Conservation (phyloP, 352 stramenopile species). For the Blastocystis sp. region DNA sequence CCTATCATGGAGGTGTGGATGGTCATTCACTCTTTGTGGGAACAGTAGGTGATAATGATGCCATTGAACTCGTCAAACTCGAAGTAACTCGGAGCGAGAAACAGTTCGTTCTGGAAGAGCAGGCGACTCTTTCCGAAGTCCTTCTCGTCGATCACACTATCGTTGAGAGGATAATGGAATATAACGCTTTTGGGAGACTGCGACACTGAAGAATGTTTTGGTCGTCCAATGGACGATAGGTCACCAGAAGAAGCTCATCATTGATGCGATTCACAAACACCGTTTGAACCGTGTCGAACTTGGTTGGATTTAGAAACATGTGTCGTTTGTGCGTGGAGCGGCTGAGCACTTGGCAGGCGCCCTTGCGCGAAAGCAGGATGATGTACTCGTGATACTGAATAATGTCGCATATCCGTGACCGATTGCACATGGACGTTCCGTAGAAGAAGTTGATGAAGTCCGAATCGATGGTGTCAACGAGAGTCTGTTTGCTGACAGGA, state of each 20-base stretch:
- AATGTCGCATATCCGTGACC: conserved; percentile 7
- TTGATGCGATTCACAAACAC: conserved; percentile 38
- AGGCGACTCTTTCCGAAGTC: background rate
- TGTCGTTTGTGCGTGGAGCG: background rate
- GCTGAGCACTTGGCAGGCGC: background rate
- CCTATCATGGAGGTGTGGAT: background rate
- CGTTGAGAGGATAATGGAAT: background rate
- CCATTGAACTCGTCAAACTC: conserved; percentile 40
- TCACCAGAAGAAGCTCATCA: conserved; percentile 11
- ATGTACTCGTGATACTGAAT: conserved; percentile 26
- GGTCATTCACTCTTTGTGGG: background rate
- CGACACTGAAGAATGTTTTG: conserved; percentile 30
- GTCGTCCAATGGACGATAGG: background rate
- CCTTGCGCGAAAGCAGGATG: conserved; percentile 11
- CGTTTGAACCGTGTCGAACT: conserved; percentile 24
- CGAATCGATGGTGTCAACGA: conserved; percentile 9
- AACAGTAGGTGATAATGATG: conserved; percentile 34
- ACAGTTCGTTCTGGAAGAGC: background rate
- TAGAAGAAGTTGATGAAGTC: conserved; percentile 31
- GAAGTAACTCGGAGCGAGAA: conserved; percentile 24
- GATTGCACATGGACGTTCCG: conserved; percentile 13
- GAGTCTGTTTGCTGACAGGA: background rate
- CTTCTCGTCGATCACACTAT: background rate
- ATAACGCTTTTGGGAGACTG: background rate
- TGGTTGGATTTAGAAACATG: conserved; percentile 49